phyloP scores from a whole-genome alignment of 768 basidiomycete species.

The Punctularia strigosozonata region DNA sequence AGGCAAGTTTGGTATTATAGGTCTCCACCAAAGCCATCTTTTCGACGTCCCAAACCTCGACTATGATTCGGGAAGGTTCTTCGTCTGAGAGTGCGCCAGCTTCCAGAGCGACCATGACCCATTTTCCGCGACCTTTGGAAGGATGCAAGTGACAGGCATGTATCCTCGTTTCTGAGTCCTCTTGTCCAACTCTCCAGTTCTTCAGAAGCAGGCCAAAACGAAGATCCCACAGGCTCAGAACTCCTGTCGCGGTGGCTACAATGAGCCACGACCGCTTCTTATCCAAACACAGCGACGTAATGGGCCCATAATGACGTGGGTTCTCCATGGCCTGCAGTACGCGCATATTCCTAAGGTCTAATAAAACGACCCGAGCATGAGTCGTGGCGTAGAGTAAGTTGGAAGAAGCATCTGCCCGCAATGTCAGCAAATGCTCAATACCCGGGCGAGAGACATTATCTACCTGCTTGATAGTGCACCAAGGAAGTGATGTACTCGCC shows the following conservation, averaged over 20 bases:
- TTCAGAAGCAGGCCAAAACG: slow-evolving; percentile 85
- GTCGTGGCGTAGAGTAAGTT: slow-evolving; percentile 82
- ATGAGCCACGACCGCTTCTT: slow-evolving; percentile 81
- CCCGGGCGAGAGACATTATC: background rate
- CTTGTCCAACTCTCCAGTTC: slow-evolving; percentile 70
- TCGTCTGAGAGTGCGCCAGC: slow-evolving; percentile 15
- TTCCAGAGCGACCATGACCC: slow-evolving; percentile 80
- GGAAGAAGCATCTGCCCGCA: slow-evolving; percentile 51
- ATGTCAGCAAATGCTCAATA: background rate
- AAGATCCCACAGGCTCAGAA: slow-evolving; percentile 87
- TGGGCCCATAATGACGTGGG: slow-evolving; percentile 76
- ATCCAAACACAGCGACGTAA: slow-evolving; percentile 78
- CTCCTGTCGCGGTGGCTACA: slow-evolving; percentile 77
- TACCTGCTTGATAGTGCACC: slow-evolving; percentile 71
- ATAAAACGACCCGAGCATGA: slow-evolving; percentile 56
- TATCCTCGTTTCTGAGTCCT: slow-evolving; percentile 43
- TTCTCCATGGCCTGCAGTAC: slow-evolving; percentile 70
- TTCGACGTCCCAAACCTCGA: slow-evolving; percentile 94
- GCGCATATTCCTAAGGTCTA: slow-evolving; percentile 83
- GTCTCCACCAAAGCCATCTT: slow-evolving; percentile 69
- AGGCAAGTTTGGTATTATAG: slow-evolving; percentile 46
- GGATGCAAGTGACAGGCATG: slow-evolving; percentile 78
- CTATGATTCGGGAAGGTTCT: slow-evolving; percentile 29
- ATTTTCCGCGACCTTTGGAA: slow-evolving; percentile 75
- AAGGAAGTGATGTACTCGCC: slow-evolving; percentile 82